A percentile compares a stretch with the other conserved stretches of the same genome.
Evolutionary conservation across 164 flowering plant genomes (phyloP).

Genomic region (Dillenia suffruticosa): DNA sequence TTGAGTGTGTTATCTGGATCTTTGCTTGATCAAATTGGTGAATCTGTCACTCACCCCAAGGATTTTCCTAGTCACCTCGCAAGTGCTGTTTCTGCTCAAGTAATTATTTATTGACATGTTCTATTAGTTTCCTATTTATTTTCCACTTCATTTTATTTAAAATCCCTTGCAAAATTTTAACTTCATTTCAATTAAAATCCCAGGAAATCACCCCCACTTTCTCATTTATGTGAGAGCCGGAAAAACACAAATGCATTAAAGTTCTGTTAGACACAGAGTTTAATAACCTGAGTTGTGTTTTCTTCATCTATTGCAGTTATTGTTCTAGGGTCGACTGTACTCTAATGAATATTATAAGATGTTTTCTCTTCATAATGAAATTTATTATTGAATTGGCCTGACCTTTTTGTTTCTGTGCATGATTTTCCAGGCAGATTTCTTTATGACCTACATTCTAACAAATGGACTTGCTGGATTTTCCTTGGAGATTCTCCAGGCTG

Average conservation of each 20-base stretch:
- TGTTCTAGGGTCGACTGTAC: no score
- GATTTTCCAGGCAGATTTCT: conserved; percentile 79
- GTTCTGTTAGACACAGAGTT: no score
- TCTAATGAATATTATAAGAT: no score
- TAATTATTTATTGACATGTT: conserved; percentile 18
- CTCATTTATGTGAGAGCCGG: no score
- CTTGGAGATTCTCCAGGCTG: conserved; percentile 77
- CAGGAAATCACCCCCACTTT: no score
- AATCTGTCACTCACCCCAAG: conserved; percentile 64
- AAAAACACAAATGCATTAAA: no score
- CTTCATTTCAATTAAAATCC: no score
- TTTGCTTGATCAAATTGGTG: conserved; percentile 74
- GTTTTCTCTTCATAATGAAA: no score
- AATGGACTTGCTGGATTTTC: conserved; percentile 83
- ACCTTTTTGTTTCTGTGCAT: conserved; percentile 4
- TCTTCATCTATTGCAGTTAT: no score
- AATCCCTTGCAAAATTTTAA: no score
- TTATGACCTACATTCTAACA: conserved; percentile 77
- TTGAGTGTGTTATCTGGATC: conserved; percentile 87
- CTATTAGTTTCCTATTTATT: not conserved
- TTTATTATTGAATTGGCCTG: not conserved
- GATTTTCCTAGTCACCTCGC: conserved; percentile 79
- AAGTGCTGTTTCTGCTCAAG: conserved; percentile 83
- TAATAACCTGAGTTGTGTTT: no score
- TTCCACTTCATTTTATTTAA: not conserved